These are phyloP conservation scores for Leptographium galeiforme DNA, from an alignment of 2,329 filamentous ascomycete species.

Conservation along the genomic window DNA sequence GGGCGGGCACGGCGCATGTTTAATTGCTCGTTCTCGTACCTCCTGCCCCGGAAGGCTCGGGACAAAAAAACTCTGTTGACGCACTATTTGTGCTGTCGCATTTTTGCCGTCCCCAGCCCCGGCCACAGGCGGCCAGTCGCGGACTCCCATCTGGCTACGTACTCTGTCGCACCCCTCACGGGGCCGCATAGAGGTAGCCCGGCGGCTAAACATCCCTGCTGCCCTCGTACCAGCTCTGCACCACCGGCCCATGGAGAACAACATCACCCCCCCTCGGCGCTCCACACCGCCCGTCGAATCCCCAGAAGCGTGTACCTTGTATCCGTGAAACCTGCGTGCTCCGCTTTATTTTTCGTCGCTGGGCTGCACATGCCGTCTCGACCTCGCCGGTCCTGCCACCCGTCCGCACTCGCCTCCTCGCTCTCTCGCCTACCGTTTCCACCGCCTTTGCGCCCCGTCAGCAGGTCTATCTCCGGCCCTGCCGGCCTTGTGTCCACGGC, in stretches of 20 bases:
- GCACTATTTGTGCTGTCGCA: background rate
- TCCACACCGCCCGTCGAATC: no score
- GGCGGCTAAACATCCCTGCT: no score
- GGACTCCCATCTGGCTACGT: no score
- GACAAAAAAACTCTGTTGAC: background rate
- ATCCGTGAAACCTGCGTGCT: no score
- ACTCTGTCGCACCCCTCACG: no score
- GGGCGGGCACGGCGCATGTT: no score
- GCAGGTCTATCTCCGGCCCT: constrained; percentile 1
- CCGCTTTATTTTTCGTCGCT: background rate
- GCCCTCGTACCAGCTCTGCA: no score
- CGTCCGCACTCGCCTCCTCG: background rate
- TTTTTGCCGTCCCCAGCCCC: background rate
- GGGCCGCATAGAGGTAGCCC: no score
- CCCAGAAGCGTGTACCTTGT: no score
- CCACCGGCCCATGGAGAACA: no score
- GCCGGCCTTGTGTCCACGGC: background rate
- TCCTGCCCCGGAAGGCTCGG: background rate
- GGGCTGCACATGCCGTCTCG: background rate
- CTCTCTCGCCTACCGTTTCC: background rate
- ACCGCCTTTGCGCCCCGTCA: background rate
- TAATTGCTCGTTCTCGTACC: background rate
- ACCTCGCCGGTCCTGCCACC: background rate
- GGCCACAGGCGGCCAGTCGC: no score
- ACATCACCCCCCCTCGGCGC: no score